Base-by-base conservation (phyloP, 495 filamentous ascomycete species). In the Lasiosphaeria hispida region DNA sequence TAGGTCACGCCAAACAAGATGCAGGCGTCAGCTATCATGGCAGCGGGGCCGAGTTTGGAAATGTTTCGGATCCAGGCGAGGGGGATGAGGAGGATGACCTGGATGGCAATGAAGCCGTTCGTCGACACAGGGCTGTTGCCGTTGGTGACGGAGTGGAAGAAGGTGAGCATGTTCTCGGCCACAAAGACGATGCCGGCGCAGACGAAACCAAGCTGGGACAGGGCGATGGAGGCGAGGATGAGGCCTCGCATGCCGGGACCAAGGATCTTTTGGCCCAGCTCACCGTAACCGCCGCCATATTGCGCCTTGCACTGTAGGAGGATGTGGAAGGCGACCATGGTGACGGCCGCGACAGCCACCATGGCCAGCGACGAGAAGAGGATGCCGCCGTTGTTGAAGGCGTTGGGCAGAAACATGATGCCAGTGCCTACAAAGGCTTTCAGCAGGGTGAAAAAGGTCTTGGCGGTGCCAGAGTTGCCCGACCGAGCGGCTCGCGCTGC, bases 171-270 rank as follows among this genome's bases (percentile, higher is more conserved):
- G 61, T 87, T 87, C 61, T 87, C 82, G 0, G 85, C 84, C n/a
- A 79, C 77, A 63, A 87, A 87, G 36, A 87, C 83, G 49, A 87
- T 77, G 37, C 83, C 83, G 0, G 84, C 77, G 61, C 83, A 86
- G 42, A 87, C 85, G 58, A 88, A 88, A 9, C 85, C 85, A 17
- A 88, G 68, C 63, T 88, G 85, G 0, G 83, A 86, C n/a, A 88
- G 63, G 8, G 79, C 77, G 55, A 88, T 82, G n/a, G 83, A 86
- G 13, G 54, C 67, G 3, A 87, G 74, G 39, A 86, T 83, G 10
- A 87, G 64, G 2, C 67, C 66, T 14, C 83, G 72, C 66, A 86
- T 73, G 17, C 60, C 68, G 11, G 61, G 65, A 0, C 85, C 85
- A 1, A 77, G 73, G 49, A 88, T 80, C 0, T 75, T 71, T 14